phyloP scores from a whole-genome alignment of 2,329 filamentous ascomycete species.

The Pseudogymnoascus sp. region DNA sequence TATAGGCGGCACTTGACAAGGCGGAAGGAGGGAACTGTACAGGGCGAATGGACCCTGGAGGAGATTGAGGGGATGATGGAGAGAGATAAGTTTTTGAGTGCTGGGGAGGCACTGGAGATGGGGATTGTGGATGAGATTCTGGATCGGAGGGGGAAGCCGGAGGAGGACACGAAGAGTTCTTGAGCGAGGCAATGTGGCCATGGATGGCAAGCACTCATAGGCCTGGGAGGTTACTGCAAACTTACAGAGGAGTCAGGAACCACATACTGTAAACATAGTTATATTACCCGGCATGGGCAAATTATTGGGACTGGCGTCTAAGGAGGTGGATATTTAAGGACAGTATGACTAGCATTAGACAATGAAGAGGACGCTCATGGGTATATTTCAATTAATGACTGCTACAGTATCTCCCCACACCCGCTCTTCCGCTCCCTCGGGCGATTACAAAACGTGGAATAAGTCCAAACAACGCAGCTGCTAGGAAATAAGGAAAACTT shows the following conservation, averaged over 20 bases:
- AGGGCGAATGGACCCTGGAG: constrained; percentile 60
- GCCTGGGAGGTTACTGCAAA: not conserved
- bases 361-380: not conserved
- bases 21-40: constrained; percentile 50
- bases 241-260: not conserved
- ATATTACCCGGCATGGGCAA: not conserved
- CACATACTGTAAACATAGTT: not conserved
- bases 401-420: not conserved
- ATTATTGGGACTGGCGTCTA: not conserved
- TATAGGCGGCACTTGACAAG: constrained; percentile 81
- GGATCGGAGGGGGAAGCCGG: constrained; percentile 48
- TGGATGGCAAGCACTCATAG: not conserved
- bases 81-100: constrained; percentile 87
- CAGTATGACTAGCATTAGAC: not conserved
- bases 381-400: constrained; percentile 6
- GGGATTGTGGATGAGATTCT: constrained; percentile 91
- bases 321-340: not conserved
- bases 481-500: constrained; percentile 5
- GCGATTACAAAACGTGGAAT: not conserved
- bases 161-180: constrained; percentile 26
- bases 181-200: not conserved
- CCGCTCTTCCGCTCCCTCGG: not conserved
- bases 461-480: constrained; percentile 5
- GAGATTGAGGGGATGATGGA: constrained; percentile 96
- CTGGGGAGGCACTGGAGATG: constrained; percentile 78